Base-by-base conservation (phyloP, 1,284 basidiomycete genomes). In the Puccinia horiana region DNA sequence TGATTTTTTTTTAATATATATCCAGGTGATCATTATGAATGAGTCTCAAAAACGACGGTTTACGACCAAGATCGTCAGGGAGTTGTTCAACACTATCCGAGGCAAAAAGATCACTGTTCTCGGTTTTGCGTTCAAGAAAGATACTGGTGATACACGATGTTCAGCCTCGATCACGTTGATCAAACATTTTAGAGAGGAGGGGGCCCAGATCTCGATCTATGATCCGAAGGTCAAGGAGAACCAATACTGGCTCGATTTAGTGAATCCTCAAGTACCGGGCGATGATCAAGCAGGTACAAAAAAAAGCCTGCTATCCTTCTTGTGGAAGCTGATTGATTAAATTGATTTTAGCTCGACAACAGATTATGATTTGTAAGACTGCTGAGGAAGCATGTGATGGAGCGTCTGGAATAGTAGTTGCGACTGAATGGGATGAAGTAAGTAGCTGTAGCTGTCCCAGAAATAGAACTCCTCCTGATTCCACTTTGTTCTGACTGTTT, bases 151-250 rank as follows among this genome's bases (percentile, higher is more conserved):
- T 49, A 81, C 80, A 77, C 94, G 97, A 87, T 96, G 98, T 89
- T 96, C 95, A 11, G 92, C 96, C n/a, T 92, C 96, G 32, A 98
- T 98, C 88, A 93, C 94, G 29, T 91, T 99, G 84, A 93, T 96
- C 89, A 92, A 92, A 85, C 92, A 97, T 90, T 99, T 99, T 91
- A 90, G 92, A 84, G 90, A 92, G 70, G 96, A 99, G 89, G 92
- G 91, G 84, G 96, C 96, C 5, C 88, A 91, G 78, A 90, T 98
- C 85, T 92, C 91, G 83, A 90, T 98, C 85, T 98, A 96, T 89
- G 96, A 99, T 88, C 96, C 96, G 72, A 92, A 98, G 88, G 90
- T 91, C 29, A 88, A 88, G 67, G 87, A 88, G 84, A 83, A 84
- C 65, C 86, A 87, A 83, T 81, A 81, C 61, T 81, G 80, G 80